These are phyloP conservation scores for Lipomyces japonicus DNA, from an alignment of 805 yeast genomes.

Conservation along the genomic window DNA sequence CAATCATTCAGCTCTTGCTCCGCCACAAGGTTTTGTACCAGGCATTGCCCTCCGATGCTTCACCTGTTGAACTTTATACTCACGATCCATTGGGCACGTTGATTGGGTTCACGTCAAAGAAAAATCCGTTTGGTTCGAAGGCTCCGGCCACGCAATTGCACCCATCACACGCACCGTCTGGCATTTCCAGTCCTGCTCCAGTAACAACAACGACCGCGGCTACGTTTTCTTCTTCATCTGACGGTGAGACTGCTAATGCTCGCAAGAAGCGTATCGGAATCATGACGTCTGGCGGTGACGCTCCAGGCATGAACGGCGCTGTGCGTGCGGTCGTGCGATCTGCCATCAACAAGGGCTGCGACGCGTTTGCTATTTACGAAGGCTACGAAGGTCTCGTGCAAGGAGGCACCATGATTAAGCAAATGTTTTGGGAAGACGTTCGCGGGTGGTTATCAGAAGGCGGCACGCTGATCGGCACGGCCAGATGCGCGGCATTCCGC, in stretches of 20 bases:
- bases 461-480: constrained; percentile 96
- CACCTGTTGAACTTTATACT: constrained; percentile 71
- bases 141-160: constrained; percentile 7
- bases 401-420: constrained; percentile 75
- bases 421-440: constrained; percentile 90
- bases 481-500: constrained; percentile 80
- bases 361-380: constrained; percentile 85
- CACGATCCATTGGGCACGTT: constrained; percentile 82
- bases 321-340: constrained; percentile 95
- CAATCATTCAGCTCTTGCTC: constrained; percentile 39
- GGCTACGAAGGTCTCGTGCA: constrained; percentile 91
- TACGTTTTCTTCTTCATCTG: constrained; percentile 5
- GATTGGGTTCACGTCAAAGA: constrained; percentile 67
- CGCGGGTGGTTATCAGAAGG: constrained; percentile 90
- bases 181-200: not conserved
- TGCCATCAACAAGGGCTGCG: constrained; percentile 82
- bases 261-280: constrained; percentile 70
- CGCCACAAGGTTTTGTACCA: constrained; percentile 44
- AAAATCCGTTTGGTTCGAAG: constrained; percentile 33
- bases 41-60: constrained; percentile 64
- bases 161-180: constrained; percentile 5
- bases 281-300: constrained; percentile 98
- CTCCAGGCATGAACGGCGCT: constrained; percentile 97
- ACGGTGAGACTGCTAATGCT: not conserved
- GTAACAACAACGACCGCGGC: not conserved